A percentile compares a stretch with the other conserved stretches of the same genome.
These are phyloP conservation scores for Nyssa sinensis DNA, from an alignment of 148 eudicot genomes.

Conservation along the genomic window DNA sequence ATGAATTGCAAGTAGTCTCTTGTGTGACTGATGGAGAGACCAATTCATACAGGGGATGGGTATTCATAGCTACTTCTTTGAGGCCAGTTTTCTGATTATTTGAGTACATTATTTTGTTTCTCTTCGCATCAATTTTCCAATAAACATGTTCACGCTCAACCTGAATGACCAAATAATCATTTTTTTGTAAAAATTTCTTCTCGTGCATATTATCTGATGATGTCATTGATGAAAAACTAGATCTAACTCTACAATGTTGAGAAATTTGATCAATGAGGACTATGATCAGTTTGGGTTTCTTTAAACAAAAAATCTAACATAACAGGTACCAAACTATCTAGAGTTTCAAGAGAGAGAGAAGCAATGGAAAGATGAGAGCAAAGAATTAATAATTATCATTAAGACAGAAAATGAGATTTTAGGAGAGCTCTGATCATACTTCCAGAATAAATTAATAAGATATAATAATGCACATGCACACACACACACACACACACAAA, in stretches of 20 bases:
- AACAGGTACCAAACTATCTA: too few species aligned
- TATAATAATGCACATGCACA: too few species aligned
- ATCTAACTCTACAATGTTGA: not conserved
- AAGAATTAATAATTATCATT: not conserved
- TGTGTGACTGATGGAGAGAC: conserved; percentile 14
- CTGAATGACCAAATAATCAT: conserved; percentile 32
- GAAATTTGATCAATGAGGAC: too few species aligned
- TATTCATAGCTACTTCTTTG: conserved; percentile 8
- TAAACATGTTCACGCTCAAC: conserved; percentile 59
- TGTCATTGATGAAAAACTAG: not conserved
- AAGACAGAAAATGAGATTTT: too few species aligned
- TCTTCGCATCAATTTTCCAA: conserved; percentile 51
- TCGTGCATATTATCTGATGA: not conserved
- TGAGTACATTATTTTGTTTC: conserved; percentile 28
- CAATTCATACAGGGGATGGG: conserved; percentile 3
- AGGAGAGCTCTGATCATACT: not conserved
- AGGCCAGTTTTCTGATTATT: conserved; percentile 19
- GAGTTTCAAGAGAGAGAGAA: too few species aligned
- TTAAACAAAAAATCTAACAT: too few species aligned
- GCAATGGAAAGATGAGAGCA: not conserved
- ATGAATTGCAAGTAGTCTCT: conserved; percentile 20
- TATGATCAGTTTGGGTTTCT: too few species aligned
- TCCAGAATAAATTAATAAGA: not conserved
- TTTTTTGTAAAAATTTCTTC: not conserved
- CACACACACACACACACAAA: too few species aligned